Base-by-base conservation (phyloP, 2,329 filamentous ascomycete species). In the Aspergillus tamarii region DNA sequence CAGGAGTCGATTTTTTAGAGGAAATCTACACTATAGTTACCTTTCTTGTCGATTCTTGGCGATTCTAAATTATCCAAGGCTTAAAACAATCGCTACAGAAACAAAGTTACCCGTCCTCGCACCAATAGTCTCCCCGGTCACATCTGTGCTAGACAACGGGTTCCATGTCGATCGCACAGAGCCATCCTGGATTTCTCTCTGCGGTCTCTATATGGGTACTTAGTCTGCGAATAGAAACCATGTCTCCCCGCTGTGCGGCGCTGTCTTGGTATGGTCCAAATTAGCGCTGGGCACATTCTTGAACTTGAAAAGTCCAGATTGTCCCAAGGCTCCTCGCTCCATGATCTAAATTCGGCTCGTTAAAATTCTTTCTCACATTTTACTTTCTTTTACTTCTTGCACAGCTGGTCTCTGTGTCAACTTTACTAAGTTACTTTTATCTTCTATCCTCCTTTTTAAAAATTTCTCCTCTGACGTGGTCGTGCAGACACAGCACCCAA, bases 391-490 rank as follows among this genome's bases (percentile, higher is more conserved):
- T 53, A 41, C 57, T 63, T 39, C 50, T 65, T 64, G 64, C 64
- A 67, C 69, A 69, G 66, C 59, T 70, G 64, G 66, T 59, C 59
- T 66, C 55, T 45, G 56, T 59, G 59, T 8, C n/a, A 59, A 58
- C 54, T 57, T 32, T 59, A 23, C 23, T 48, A 23, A 46, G 23
- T 48, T 28, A 48, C 23, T 48, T 28, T 60, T 45, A 59, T 54
- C 28, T 60, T 64, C 53, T 57, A 50, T 63, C 6, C 54, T 39
- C 52, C 58, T 54, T 52, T 55, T 46, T 60, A 46, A 57, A 65
- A 14, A 3, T 26, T 53, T 55, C 52, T 65, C 63, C 67, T 72
- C 73, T 77, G 76, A 78, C 76, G 75, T 78, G 76, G 67, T 70
- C 67, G 62, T 70, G 67, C 69, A 66, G 70, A 57, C 64, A 62